These are phyloP conservation scores for Basipetospora chlamydospora DNA, from an alignment of 2,329 filamentous ascomycete genomes.

Conservation along the genomic window DNA sequence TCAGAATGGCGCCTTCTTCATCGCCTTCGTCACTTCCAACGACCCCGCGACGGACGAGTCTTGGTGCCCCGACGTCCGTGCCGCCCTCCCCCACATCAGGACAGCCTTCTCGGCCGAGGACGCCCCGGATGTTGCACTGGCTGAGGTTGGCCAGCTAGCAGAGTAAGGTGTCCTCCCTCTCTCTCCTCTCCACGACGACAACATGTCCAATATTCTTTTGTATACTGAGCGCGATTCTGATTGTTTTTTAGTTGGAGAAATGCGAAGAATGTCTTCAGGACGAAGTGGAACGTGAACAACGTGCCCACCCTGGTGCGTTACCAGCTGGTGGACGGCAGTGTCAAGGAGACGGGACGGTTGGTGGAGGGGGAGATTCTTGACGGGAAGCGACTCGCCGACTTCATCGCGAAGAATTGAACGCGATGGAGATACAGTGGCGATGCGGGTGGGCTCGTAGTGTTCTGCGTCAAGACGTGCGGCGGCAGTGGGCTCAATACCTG, in stretches of 20 bases:
- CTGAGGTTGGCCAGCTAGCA: slow-evolving; percentile 19
- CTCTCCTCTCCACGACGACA: background rate
- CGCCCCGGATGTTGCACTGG: slow-evolving; percentile 14
- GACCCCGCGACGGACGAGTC: slow-evolving; percentile 19
- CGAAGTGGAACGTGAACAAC: slow-evolving; percentile 18
- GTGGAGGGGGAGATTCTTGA: slow-evolving; percentile 13
- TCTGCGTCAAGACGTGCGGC: no score
- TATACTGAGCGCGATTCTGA: no score
- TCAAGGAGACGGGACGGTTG: slow-evolving; percentile 16
- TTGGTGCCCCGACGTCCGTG: slow-evolving; percentile 25
- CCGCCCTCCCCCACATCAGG: slow-evolving; percentile 18
- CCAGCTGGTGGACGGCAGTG: slow-evolving; percentile 15
- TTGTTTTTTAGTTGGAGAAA: slow-evolving; percentile 19
- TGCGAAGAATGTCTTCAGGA: slow-evolving; percentile 18
- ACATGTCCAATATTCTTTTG: background rate
- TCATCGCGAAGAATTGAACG: no score
- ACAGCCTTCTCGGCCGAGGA: slow-evolving; percentile 14
- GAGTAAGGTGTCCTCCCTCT: slow-evolving; percentile 15
- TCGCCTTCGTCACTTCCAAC: slow-evolving; percentile 21
- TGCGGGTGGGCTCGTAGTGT: no score
- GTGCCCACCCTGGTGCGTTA: slow-evolving; percentile 21
- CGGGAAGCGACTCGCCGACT: slow-evolving; percentile 10
- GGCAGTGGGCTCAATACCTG: no score
- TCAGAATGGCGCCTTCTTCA: slow-evolving; percentile 10
- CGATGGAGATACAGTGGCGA: no score